Percentiles rank a stretch among this genome's conserved stretches.
phyloP scores from a whole-genome alignment of 768 basidiomycete genomes.

The Boletus rubescentipes region DNA sequence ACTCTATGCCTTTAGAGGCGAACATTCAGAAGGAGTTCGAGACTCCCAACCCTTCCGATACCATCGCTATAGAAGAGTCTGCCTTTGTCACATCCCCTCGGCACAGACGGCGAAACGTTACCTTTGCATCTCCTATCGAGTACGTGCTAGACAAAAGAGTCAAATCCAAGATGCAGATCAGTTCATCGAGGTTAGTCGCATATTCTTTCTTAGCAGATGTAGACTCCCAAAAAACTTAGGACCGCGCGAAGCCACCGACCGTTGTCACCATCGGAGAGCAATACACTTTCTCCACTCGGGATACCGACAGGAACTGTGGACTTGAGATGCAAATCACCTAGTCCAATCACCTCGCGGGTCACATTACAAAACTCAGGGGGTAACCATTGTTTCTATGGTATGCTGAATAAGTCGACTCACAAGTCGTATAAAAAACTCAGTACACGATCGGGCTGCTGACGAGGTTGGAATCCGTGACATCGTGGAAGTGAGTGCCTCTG shows the following conservation, averaged over 20 bases:
- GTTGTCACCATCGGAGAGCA: slow-evolving; percentile 2
- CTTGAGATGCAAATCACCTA: background rate
- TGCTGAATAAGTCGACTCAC: background rate
- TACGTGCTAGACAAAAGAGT: slow-evolving; percentile 5
- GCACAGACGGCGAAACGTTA: slow-evolving; percentile 23
- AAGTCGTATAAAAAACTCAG: background rate
- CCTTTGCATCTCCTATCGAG: slow-evolving; percentile 32
- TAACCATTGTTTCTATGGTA: background rate
- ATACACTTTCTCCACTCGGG: slow-evolving; percentile 19
- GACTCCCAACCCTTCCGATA: background rate
- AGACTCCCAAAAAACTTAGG: background rate
- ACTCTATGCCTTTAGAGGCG: background rate
- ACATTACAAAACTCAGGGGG: slow-evolving; percentile 6
- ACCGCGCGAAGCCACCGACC: background rate
- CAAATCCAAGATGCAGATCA: background rate
- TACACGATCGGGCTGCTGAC: background rate
- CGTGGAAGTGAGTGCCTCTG: slow-evolving; percentile 37
- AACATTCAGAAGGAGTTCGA: background rate
- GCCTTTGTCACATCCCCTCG: background rate
- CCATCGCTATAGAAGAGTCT: background rate
- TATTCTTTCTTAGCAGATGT: background rate
- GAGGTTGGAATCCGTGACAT: slow-evolving; percentile 35
- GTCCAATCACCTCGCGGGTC: slow-evolving; percentile 2
- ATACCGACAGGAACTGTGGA: background rate
- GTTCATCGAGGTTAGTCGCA: slow-evolving; percentile 8